Conservation (phyloP, 2,329 filamentous ascomycete genomes). For the Pestalotiopsis sp. region DNA sequence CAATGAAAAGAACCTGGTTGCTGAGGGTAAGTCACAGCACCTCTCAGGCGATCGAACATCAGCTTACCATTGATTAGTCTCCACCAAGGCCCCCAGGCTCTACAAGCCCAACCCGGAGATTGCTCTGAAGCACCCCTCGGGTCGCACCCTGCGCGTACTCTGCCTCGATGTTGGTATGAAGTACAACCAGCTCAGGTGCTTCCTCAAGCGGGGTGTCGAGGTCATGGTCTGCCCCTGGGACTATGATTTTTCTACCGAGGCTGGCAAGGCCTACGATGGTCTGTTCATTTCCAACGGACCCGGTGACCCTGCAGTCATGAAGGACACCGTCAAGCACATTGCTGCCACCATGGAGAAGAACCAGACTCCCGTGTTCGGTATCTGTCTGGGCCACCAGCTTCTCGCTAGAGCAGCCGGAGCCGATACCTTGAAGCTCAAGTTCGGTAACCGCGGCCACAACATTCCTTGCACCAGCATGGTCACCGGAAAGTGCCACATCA, state of each 20-base stretch:
- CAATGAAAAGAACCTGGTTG: conserved; percentile 89
- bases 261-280: conserved; percentile 87
- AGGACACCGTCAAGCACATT: conserved; percentile 79
- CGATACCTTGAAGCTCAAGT: conserved; percentile 94
- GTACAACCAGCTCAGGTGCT: conserved; percentile 95
- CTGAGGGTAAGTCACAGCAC: conserved; percentile 74
- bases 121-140: conserved; percentile 84
- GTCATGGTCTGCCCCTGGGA: conserved; percentile 96
- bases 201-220: conserved; percentile 88
- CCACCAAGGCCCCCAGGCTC: conserved; percentile 81
- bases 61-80: conserved; percentile 67
- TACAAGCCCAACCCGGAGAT: conserved; percentile 75
- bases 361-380: conserved; percentile 88
- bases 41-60: conserved; percentile 20
- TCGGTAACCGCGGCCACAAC: conserved; percentile 97
- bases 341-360: conserved; percentile 75
- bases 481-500: conserved; percentile 97
- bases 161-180: conserved; percentile 98
- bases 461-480: conserved; percentile 96
- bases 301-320: conserved; percentile 88
- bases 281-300: conserved; percentile 98
- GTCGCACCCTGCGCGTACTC: conserved; percentile 82
- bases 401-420: conserved; percentile 87
- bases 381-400: conserved; percentile 93
- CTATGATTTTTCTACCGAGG: conserved; percentile 80